Evolutionary conservation across 2,329 filamentous ascomycete species (phyloP).

Genomic region (Trichoderma koningiopsis): DNA sequence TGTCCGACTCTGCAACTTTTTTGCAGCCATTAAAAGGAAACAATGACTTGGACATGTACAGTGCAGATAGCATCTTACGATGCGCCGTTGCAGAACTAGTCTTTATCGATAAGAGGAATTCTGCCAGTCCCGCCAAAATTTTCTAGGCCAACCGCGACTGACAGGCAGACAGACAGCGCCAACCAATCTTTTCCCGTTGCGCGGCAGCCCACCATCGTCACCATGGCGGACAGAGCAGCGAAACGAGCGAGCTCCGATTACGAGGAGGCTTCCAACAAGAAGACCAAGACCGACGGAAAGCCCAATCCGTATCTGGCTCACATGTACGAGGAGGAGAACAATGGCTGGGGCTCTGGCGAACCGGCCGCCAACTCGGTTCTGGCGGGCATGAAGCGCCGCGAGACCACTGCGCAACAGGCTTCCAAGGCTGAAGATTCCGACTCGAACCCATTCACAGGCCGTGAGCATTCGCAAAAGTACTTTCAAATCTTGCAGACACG

Average conservation of each 20-base stretch:
- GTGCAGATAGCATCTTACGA: background rate
- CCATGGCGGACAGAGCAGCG: constrained; percentile 47
- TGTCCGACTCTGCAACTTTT: background rate
- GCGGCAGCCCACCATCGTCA: constrained; percentile 27
- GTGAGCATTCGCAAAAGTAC: constrained; percentile 78
- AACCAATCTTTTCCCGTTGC: background rate
- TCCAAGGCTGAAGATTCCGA: constrained; percentile 75
- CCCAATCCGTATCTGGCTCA: constrained; percentile 91
- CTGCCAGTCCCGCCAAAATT: constrained; percentile 33
- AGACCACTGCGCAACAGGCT: constrained; percentile 77
- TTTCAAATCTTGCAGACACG: constrained; percentile 84
- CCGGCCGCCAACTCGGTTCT: constrained; percentile 53
- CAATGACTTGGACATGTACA: background rate
- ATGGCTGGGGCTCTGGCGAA: constrained; percentile 37
- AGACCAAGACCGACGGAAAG: constrained; percentile 45
- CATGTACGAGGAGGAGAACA: constrained; percentile 61
- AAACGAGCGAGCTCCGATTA: constrained; percentile 51
- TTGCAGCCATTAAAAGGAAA: no score
- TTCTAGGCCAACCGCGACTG: constrained; percentile 27
- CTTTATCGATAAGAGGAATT: constrained; percentile 41
- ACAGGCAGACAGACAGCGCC: background rate
- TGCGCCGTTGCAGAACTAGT: background rate
- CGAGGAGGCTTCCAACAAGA: constrained; percentile 48
- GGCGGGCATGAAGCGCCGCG: constrained; percentile 71
- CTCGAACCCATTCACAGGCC: constrained; percentile 81